Percentiles rank a stretch among this genome's conserved stretches.
These are phyloP conservation scores for Asterochloris erici DNA, from an alignment of 139 green algal genomes.

Conservation along the genomic window DNA sequence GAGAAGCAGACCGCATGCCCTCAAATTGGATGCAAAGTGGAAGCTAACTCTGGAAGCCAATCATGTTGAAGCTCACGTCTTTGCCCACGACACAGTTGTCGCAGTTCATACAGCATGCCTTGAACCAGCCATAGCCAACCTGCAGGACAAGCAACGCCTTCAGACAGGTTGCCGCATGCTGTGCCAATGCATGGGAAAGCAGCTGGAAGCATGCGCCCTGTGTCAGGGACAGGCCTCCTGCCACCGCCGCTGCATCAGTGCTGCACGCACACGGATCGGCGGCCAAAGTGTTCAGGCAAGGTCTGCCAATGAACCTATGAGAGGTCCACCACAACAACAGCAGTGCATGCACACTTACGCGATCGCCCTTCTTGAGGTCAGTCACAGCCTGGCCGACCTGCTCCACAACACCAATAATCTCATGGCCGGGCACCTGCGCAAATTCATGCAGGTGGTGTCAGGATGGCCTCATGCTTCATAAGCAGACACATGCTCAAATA, in stretches of 20 bases:
- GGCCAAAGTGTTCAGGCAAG: no score
- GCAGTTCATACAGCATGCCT: constrained; percentile 47
- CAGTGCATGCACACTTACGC: background rate
- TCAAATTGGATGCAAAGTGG: background rate
- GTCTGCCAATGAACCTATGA: no score
- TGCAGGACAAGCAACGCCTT: constrained; percentile 17
- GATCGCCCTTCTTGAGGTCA: constrained; percentile 5
- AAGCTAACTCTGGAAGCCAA: background rate
- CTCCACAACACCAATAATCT: constrained; percentile 5
- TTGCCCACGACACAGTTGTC: constrained; percentile 39
- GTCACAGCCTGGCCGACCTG: constrained; percentile 9
- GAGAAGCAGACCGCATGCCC: background rate
- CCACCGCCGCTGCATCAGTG: no score
- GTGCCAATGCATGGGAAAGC: no score
- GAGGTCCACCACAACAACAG: no score
- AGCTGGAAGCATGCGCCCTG: no score
- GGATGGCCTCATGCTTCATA: background rate
- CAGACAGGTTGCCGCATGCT: no score
- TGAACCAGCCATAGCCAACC: constrained; percentile 55
- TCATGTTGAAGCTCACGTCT: constrained; percentile 41
- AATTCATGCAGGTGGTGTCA: background rate
- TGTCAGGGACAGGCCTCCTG: no score
- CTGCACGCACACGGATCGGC: no score
- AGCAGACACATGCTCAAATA: background rate
- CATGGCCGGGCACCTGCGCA: background rate